phyloP scores from a whole-genome alignment of 140 eudicot species.

The Erigeron philadelphicus region DNA sequence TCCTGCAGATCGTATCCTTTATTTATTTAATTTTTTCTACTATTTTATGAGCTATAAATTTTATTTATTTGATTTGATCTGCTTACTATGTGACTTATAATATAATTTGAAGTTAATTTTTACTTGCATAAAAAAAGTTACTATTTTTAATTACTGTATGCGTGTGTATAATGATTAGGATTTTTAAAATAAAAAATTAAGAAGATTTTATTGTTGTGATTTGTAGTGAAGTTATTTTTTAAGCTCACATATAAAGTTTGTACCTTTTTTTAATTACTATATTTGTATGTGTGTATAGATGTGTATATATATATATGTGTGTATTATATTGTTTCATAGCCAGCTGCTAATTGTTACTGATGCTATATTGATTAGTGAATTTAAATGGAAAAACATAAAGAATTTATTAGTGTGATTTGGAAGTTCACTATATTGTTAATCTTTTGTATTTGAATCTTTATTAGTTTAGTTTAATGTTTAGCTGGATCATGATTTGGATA shows the following conservation, averaged over 20 bases:
- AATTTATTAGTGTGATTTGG: slow-evolving; percentile 6
- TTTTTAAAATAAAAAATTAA: background rate
- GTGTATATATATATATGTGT: background rate
- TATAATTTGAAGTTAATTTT: background rate
- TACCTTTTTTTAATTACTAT: too few relatives aligned
- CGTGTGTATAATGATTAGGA: background rate
- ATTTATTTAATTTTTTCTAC: background rate
- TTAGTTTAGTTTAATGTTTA: background rate
- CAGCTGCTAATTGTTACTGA: too few relatives aligned
- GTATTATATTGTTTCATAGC: too few relatives aligned
- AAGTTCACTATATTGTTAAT: background rate
- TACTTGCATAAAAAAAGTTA: background rate
- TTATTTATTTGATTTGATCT: slow-evolving; percentile 18
- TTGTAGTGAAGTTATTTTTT: background rate
- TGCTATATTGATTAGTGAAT: too few relatives aligned
- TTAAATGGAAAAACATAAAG: background rate
- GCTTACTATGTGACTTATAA: background rate
- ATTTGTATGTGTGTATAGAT: too few relatives aligned
- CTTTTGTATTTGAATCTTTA: background rate
- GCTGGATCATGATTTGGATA: slow-evolving; percentile 6
- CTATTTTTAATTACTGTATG: background rate
- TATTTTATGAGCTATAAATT: background rate
- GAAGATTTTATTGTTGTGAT: slow-evolving; percentile 9
- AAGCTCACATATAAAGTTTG: too few relatives aligned
- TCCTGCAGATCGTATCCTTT: slow-evolving; percentile 74